Conservation (phyloP, 2,329 filamentous ascomycete genomes). For the Ophiostoma fasciatum region DNA sequence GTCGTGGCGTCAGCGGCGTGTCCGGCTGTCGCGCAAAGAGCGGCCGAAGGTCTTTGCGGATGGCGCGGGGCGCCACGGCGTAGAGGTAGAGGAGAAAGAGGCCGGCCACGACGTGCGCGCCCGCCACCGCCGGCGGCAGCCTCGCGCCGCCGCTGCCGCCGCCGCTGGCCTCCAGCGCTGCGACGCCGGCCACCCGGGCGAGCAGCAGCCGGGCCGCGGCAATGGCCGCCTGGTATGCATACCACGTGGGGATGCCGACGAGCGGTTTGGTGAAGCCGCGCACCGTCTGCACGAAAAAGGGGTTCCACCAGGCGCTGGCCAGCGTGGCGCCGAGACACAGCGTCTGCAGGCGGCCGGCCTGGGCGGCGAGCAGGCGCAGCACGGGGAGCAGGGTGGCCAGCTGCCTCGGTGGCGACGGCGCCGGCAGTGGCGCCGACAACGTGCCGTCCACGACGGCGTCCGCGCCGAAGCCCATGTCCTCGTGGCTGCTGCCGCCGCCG, state of each 20-base stretch:
- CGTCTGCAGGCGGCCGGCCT: conserved; percentile 12
- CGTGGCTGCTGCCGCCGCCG: neutral
- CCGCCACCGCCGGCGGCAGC: conserved; percentile 26
- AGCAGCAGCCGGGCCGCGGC: conserved; percentile 40
- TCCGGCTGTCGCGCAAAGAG: conserved; percentile 27
- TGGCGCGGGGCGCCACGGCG: conserved; percentile 25
- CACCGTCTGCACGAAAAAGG: conserved; percentile 43
- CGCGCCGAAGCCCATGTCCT: conserved; percentile 1
- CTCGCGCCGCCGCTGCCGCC: conserved; percentile 22
- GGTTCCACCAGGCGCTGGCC: conserved; percentile 51
- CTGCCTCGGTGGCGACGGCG: too few species aligned
- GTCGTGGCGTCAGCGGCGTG: conserved; percentile 9
- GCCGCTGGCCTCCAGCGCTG: conserved; percentile 51
- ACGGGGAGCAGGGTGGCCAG: conserved; percentile 17
- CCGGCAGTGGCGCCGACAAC: neutral
- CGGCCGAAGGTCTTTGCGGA: conserved; percentile 42
- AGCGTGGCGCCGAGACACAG: conserved; percentile 9
- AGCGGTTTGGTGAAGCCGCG: conserved; percentile 47
- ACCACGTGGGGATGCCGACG: conserved; percentile 48
- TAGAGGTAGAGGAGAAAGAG: conserved; percentile 38
- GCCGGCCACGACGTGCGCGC: conserved; percentile 40
- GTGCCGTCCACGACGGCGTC: conserved; percentile 17
- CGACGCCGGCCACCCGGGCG: conserved; percentile 29
- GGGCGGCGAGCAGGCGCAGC: conserved; percentile 25
- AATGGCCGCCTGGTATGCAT: conserved; percentile 47